Base-by-base conservation (phyloP, 345 rosid genomes). In the Brassica nigra region DNA sequence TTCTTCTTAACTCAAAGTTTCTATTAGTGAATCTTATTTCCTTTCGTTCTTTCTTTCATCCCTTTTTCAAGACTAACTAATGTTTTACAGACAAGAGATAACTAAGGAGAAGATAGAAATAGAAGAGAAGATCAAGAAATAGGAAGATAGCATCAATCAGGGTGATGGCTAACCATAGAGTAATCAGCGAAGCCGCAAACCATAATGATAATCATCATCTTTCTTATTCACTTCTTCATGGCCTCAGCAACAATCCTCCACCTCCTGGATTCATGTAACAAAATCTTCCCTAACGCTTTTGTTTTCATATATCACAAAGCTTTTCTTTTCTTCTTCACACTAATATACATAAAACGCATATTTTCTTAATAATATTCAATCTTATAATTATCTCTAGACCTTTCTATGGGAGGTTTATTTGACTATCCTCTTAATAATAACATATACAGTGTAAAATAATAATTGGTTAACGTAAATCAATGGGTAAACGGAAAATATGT, bases 211-310 rank as follows among this genome's bases (percentile, higher is more conserved):
- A 85, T 78, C 92, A 80, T 72, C 92, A 90, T 84, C 82, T 84
- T 37, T 85, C 98, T 61, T 95, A 88, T 71, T 86, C 91, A 12
- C 85, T 87, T 77, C 84, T 86, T 67, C 93, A 90, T 86, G 93
- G 97, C 54, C 83, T 92, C 82, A 87, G 78, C 86, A 81, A 79
- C 82, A 73, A 80, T 80, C 79, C 55, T 70, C 83, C 73, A 62
- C 88, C 95, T 68, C 70, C 84, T 74, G 85, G 85, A 76, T 90
- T 88, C 93, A 86, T 92, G 99, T 95, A 88, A 65, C 18, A 20
- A 14, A 61, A 20, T 2, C 71, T 31, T 37, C 62, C 63, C 33
- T 28, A 1, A n/a, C 0, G 37, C 61, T 16, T 36, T 49, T 49
- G 4, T 49, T n/a, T 49, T 11, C 12, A 52, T 34, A 62, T 20